Evolutionary conservation across 257 asterid genomes (phyloP).

Genomic region (Apocynum venetum): DNA sequence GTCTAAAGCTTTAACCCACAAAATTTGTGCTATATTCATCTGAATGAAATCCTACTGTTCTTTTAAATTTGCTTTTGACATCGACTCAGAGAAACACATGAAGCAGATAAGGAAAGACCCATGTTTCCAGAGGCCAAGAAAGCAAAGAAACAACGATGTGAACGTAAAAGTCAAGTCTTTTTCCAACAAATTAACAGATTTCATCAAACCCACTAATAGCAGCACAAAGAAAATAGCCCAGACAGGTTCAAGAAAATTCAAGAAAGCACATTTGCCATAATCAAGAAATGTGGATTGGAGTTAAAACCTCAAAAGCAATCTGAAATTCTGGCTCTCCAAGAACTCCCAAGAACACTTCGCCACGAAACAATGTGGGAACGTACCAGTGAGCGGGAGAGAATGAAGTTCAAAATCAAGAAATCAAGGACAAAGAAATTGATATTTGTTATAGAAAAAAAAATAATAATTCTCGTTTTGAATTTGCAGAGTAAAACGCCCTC

Average conservation of each 20-base stretch:
- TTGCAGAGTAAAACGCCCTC: background rate
- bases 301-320: background rate
- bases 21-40: background rate
- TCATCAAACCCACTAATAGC: background rate
- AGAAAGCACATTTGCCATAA: background rate
- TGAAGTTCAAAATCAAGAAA: slow-evolving; percentile 21
- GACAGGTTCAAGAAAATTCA: background rate
- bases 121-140: slow-evolving; percentile 5
- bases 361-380: slow-evolving; percentile 1
- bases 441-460: background rate
- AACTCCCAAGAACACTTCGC: slow-evolving; percentile 8
- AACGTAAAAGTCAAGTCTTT: background rate
- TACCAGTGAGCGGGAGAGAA: slow-evolving; percentile 12
- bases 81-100: background rate
- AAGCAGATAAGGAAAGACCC: background rate
- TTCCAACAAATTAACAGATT: background rate
- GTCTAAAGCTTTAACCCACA: background rate
- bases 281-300: background rate
- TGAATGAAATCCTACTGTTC: background rate
- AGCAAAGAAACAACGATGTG: background rate
- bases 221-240: background rate
- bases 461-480: background rate
- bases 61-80: background rate
- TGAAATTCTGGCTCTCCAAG: background rate
- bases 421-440: background rate